Base-by-base conservation (phyloP, 306 rosid genomes). In the Trichosanthes cucumerina region DNA sequence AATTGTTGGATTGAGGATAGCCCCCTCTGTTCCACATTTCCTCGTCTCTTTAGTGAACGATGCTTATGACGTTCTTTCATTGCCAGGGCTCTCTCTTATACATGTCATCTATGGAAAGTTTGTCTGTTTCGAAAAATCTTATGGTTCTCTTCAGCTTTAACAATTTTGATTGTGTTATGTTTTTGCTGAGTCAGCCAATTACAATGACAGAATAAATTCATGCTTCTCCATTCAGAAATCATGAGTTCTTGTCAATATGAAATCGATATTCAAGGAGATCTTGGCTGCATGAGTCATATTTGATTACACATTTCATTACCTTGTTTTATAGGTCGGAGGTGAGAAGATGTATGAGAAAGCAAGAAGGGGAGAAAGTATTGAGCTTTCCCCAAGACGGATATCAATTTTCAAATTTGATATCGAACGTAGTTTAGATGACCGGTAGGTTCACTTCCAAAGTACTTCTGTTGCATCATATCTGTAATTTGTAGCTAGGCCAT, bases 281-380 rank as follows among this genome's bases (percentile, higher is more conserved):
- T 34, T 65, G 72, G 47, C 24, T 65, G 72, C 26, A 36, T 3
- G 41, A 10, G 6, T 19, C 47, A 2, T 11, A 7, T 65, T 65
- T 36, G 33, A 79, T 81, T 82, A 82, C 82, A 60, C 50, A 49
- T 68, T 79, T 57, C 79, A 74, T 13, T 41, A 68, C 38, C 46
- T 78, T 80, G 80, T 87, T 74, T 62, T 59, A n/a, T 63, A 95
- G 98, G 95, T 95, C 52, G 98, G 98, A 81, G 98, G 98, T 56
- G 98, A 95, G 84, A 95, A 80, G 82, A 79, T 95, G 97, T 95
- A 95, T 76, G 97, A 95, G 44, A 95, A 92, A 84, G 98, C 98
- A 85, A 92, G 98, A 86, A 89, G 93, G 83, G 98, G 98, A 80
- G 97, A 95, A 86, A 95, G 91, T 83, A 86, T 92, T 41, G 98